These are phyloP conservation scores for Phytophthora macrochlamydospora DNA, from an alignment of 352 stramenopile genomes.

Conservation along the genomic window DNA sequence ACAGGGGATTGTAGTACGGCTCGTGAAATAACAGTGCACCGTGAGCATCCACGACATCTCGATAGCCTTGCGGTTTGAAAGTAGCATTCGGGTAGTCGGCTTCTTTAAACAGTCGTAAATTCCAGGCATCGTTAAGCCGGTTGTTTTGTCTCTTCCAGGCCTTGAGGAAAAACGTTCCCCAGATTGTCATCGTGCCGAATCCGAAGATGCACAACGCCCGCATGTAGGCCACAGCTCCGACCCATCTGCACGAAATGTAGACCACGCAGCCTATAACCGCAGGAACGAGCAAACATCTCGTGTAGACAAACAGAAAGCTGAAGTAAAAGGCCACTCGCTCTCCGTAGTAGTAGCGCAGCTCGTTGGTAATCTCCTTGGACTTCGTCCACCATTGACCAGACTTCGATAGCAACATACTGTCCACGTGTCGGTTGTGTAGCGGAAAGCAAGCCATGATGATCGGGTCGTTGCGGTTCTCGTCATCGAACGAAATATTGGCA, in stretches of 20 bases:
- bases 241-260: constrained; percentile 76
- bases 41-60: constrained; percentile 76
- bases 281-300: constrained; percentile 74
- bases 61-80: constrained; percentile 78
- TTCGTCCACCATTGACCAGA: constrained; percentile 77
- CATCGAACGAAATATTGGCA: constrained; percentile 78
- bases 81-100: constrained; percentile 83
- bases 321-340: constrained; percentile 89
- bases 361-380: constrained; percentile 82
- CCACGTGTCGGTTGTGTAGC: constrained; percentile 84
- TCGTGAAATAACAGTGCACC: constrained; percentile 78
- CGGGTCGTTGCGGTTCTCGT: constrained; percentile 72
- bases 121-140: constrained; percentile 82
- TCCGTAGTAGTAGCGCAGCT: constrained; percentile 86
- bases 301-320: constrained; percentile 87
- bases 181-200: constrained; percentile 75
- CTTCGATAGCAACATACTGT: constrained; percentile 71
- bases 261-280: constrained; percentile 59
- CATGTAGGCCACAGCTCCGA: constrained; percentile 81
- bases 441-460: constrained; percentile 84
- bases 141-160: constrained; percentile 81
- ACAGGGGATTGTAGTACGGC: constrained; percentile 83
- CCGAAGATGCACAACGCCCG: constrained; percentile 79
- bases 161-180: constrained; percentile 82
- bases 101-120: constrained; percentile 85